Conservation (phyloP, 345 rosid species). For the Ceriops zippeliana region DNA sequence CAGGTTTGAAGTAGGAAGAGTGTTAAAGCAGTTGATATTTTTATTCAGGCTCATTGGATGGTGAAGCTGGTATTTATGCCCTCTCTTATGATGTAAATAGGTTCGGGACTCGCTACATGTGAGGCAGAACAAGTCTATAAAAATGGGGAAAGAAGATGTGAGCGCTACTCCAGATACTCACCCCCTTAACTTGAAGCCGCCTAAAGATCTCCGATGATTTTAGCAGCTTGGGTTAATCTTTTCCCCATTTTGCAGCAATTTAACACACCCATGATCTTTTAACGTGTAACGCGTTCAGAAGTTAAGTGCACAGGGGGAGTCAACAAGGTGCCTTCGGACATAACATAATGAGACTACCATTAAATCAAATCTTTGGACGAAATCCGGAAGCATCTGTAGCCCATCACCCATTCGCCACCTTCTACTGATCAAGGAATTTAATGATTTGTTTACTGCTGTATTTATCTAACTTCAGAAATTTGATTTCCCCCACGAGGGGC, state of each 20-base stretch:
- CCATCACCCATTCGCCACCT: too few species aligned
- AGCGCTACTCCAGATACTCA: constrained; percentile 87
- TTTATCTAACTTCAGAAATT: too few species aligned
- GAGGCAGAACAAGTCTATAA: constrained; percentile 97
- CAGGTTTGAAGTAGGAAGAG: neutral
- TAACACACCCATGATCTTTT: too few species aligned
- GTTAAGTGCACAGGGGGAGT: too few species aligned
- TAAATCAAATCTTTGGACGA: too few species aligned
- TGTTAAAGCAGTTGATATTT: neutral
- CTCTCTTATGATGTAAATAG: constrained; percentile 71
- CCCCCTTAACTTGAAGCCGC: constrained; percentile 93
- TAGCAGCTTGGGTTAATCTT: constrained; percentile 13
- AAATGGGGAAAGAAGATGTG: constrained; percentile 99
- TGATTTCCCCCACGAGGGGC: too few species aligned
- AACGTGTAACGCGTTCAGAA: too few species aligned
- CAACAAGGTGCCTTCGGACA: too few species aligned
- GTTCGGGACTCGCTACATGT: constrained; percentile 72
- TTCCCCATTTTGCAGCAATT: neutral
- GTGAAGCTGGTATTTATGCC: constrained; percentile 97
- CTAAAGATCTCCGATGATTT: constrained; percentile 88
- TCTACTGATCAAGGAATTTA: too few species aligned
- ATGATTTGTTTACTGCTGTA: too few species aligned
- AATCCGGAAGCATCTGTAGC: too few species aligned
- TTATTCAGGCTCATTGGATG: constrained; percentile 80
- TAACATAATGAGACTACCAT: too few species aligned